Percentiles rank a stretch among this genome's conserved stretches.
Evolutionary conservation across 2,329 filamentous ascomycete species (phyloP).

Genomic region (Trichoderma breve): DNA sequence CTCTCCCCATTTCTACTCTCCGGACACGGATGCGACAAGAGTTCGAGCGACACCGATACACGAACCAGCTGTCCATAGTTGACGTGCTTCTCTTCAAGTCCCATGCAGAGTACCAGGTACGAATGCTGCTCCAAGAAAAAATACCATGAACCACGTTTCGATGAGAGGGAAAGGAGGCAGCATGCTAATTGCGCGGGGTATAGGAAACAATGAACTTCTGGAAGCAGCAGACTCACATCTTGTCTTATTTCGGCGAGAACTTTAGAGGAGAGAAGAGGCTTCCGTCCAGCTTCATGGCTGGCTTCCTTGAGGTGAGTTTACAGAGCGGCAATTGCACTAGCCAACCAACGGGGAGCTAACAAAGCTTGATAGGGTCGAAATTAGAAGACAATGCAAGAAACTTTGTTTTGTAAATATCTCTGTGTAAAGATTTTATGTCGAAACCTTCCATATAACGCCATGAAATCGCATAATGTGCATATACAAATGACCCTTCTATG

Average conservation of each 20-base stretch:
- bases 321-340: background rate
- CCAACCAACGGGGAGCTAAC: conserved; percentile 23
- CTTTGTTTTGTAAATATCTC: conserved; percentile 37
- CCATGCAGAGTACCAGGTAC: conserved; percentile 89
- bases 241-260: conserved; percentile 92
- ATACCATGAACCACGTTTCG: background rate
- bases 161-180: background rate
- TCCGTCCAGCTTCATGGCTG: conserved; percentile 87
- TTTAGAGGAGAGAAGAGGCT: conserved; percentile 73
- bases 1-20: conserved; percentile 80
- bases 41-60: conserved; percentile 92
- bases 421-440: conserved; percentile 28
- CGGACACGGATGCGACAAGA: conserved; percentile 94
- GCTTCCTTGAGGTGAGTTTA: conserved; percentile 82
- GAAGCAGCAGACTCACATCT: conserved; percentile 93
- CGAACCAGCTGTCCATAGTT: conserved; percentile 81
- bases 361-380: conserved; percentile 50
- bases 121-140: conserved; percentile 18
- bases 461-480: conserved; percentile 28
- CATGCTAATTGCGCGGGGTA: conserved; percentile 12
- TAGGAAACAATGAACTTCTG: conserved; percentile 99
- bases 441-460: conserved; percentile 35
- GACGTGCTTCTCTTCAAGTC: conserved; percentile 90
- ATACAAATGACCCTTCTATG: conserved; percentile 13
- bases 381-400: conserved; percentile 38